Percentiles rank a stretch among this genome's conserved stretches.
Evolutionary conservation across 805 yeast genomes (phyloP).

Genomic region (Nakazawaea sp.): DNA sequence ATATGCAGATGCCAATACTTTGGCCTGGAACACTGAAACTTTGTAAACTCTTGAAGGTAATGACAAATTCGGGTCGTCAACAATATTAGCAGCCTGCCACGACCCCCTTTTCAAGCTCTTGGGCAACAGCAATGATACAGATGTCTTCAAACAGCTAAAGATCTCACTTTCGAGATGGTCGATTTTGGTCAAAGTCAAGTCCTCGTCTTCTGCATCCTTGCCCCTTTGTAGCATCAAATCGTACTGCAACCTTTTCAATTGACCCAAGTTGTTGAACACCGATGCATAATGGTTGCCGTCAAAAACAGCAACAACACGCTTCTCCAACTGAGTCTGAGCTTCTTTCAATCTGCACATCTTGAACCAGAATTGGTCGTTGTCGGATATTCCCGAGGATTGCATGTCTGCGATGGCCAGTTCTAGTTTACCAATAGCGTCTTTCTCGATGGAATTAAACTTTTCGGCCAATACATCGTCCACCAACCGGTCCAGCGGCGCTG

Average conservation of each 20-base stretch:
- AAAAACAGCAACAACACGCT: background rate
- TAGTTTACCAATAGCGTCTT: background rate
- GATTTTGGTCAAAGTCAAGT: background rate
- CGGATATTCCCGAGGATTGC: background rate
- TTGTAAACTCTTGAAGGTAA: background rate
- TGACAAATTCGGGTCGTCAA: too few relatives aligned
- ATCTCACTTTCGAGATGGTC: background rate
- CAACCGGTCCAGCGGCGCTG: too few relatives aligned
- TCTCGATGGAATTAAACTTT: background rate
- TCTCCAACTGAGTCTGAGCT: background rate
- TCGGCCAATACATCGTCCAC: too few relatives aligned
- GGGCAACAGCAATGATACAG: too few relatives aligned
- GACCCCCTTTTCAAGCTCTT: too few relatives aligned
- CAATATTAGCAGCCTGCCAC: too few relatives aligned
- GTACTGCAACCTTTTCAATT: slow-evolving; percentile 2
- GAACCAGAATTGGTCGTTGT: background rate
- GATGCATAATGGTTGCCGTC: slow-evolving; percentile 2
- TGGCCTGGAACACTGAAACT: slow-evolving; percentile 3
- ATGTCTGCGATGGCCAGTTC: background rate
- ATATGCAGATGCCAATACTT: too few relatives aligned
- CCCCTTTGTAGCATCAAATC: background rate
- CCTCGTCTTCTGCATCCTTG: background rate
- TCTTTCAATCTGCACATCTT: background rate
- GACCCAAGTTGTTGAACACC: slow-evolving; percentile 6
- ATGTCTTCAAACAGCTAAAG: too few relatives aligned